phyloP scores from a whole-genome alignment of 1,284 basidiomycete species.

The Meira miltonrushii region DNA sequence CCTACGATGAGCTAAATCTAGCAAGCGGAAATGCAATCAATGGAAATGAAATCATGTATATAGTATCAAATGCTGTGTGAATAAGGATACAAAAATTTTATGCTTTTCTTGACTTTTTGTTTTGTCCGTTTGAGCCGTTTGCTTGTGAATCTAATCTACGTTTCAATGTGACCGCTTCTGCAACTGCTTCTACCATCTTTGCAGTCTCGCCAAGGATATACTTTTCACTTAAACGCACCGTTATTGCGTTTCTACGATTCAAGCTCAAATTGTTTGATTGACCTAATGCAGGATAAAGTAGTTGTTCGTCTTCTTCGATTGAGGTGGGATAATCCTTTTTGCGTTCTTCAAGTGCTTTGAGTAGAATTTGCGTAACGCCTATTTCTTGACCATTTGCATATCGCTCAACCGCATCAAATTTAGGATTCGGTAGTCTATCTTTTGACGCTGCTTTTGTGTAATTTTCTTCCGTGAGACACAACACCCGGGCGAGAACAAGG shows the following conservation, averaged over 20 bases:
- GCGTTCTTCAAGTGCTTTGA: conserved; percentile 25
- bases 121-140: background rate
- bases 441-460: conserved; percentile 66
- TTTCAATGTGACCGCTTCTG: background rate
- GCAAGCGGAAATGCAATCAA: too few relatives aligned
- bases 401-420: conserved; percentile 56
- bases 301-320: conserved; percentile 59
- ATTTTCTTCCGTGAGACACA: conserved; percentile 62
- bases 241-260: conserved; percentile 60
- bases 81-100: background rate
- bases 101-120: background rate
- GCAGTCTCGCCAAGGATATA: conserved; percentile 19
- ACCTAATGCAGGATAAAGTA: conserved; percentile 49
- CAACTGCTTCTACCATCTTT: background rate
- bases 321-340: conserved; percentile 20
- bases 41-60: too few relatives aligned
- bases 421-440: conserved; percentile 73
- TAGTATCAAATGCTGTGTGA: too few relatives aligned
- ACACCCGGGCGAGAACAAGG: conserved; percentile 67
- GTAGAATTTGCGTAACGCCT: conserved; percentile 20
- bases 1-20: conserved; percentile 30
- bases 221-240: conserved; percentile 67
- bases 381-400: conserved; percentile 18
- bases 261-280: conserved; percentile 10
- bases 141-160: background rate